Base-by-base conservation (phyloP, 2,329 filamentous ascomycete genomes). In the Stachybotrys echinatus region DNA sequence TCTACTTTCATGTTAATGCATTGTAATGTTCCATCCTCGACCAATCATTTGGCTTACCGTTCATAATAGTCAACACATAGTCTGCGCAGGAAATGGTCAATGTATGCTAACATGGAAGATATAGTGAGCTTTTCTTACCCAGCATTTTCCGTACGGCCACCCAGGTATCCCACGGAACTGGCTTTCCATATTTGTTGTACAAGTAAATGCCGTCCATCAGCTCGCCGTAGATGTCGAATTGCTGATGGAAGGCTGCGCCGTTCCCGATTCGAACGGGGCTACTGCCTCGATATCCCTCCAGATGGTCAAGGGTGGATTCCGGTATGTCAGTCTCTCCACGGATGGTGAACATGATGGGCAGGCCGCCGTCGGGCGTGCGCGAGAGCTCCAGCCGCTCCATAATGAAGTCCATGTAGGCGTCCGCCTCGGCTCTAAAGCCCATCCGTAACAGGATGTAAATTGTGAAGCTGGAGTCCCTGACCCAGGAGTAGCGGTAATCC, bases 321-420 rank as follows among this genome's bases (percentile, higher is more conserved):
- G 87, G 85, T 37, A 91, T 87, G 38, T 89, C 83, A 1, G 85
- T 89, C 42, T 83, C 83, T 44, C 88, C 88, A 21, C 81, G 77
- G 55, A 92, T 90, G 39, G 84, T 88, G 62, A 91, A 90, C 87
- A 92, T 91, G 61, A 92, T 88, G 12, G 88, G 88, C 34, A 92
- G 68, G 0, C 79, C 82, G 23, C 82, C 80, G 46, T 84, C 79
- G 1, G 76, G 63, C 7, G 72, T 72, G n/a, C 81, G 75, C 1
- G 83, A 83, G 52, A 81, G 75, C 27, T 80, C 72, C 52, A 91
- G 82, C 10, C 86, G 79, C 55, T 88, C 80, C 66, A 81, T 88
- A 55, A 92, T 89, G 62, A 90, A 92, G 48, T 79, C 76, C 77
- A 90, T 89, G 65, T 89, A 92, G 1, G 85, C 83, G 62, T 91